A percentile compares a stretch with the other conserved stretches of the same genome.
phyloP scores from a whole-genome alignment of 257 asterid species.

The Gynochthodes officinalis region DNA sequence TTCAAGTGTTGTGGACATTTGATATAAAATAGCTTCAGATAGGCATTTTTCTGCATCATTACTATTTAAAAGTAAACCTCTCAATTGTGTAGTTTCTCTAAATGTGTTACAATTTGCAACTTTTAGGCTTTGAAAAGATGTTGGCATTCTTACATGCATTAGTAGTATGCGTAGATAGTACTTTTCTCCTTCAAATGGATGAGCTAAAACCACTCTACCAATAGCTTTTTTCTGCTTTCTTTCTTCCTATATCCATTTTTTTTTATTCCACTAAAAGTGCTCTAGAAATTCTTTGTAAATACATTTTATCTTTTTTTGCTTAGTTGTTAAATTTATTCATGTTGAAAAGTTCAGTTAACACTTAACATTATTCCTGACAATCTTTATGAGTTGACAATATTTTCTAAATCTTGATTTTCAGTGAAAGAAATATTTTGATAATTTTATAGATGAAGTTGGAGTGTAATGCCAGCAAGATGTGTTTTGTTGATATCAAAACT shows the following conservation, averaged over 20 bases:
- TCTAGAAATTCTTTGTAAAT: background rate
- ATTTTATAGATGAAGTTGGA: too few species aligned
- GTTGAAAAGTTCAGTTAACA: too few species aligned
- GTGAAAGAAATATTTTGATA: too few species aligned
- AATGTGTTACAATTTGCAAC: background rate
- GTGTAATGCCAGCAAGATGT: too few species aligned
- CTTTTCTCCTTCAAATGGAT: background rate
- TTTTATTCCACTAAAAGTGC: background rate
- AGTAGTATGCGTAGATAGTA: background rate
- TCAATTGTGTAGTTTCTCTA: accelerated
- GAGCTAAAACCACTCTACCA: background rate
- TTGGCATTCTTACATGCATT: too few species aligned
- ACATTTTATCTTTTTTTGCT: too few species aligned
- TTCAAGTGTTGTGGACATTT: background rate
- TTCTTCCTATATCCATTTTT: too few species aligned
- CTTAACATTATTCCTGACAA: too few species aligned
- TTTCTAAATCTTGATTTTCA: too few species aligned
- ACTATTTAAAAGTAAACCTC: background rate
- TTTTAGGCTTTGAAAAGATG: background rate
- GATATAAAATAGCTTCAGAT: too few species aligned
- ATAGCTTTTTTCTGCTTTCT: background rate
- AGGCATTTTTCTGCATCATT: background rate
- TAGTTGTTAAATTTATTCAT: too few species aligned
- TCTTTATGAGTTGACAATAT: too few species aligned
- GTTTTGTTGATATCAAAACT: background rate